A percentile compares a stretch with the other conserved stretches of the same genome.
These are phyloP conservation scores for Neurospora sp. DNA, from an alignment of 495 filamentous ascomycete species.

Conservation along the genomic window DNA sequence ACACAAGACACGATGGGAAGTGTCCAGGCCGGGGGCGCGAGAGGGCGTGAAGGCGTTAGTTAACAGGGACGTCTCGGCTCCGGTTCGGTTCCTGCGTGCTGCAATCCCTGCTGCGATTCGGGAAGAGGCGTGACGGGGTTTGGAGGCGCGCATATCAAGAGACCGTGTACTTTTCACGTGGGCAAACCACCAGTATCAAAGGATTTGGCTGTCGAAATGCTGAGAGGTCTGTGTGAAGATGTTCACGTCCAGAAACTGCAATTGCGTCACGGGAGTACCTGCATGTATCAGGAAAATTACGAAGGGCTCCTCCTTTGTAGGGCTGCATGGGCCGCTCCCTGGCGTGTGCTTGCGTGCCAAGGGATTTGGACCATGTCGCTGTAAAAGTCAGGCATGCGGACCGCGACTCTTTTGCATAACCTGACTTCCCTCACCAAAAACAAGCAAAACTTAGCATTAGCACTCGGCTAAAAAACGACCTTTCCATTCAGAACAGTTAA, in stretches of 20 bases:
- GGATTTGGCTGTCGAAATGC: background rate
- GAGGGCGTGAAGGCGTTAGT: background rate
- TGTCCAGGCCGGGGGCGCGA: background rate
- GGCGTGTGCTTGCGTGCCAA: background rate
- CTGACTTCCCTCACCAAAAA: background rate
- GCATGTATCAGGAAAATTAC: background rate
- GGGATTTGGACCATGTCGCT: too few relatives aligned
- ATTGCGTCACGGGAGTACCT: background rate
- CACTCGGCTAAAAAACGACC: background rate
- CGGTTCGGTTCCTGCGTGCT: background rate
- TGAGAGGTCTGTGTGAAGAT: background rate
- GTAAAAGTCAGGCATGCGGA: too few relatives aligned
- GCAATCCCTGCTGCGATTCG: background rate
- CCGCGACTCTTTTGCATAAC: background rate
- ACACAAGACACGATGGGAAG: background rate
- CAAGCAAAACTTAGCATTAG: background rate
- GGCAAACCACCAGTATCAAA: background rate
- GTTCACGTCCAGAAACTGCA: background rate
- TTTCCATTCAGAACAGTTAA: background rate
- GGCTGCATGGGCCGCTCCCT: background rate
- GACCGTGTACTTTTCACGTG: background rate
- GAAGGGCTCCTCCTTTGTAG: background rate
- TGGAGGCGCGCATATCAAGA: background rate
- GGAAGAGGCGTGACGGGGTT: background rate
- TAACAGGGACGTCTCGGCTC: background rate